Conservation (phyloP, 805 yeast genomes). For the Starmerella stellata region DNA sequence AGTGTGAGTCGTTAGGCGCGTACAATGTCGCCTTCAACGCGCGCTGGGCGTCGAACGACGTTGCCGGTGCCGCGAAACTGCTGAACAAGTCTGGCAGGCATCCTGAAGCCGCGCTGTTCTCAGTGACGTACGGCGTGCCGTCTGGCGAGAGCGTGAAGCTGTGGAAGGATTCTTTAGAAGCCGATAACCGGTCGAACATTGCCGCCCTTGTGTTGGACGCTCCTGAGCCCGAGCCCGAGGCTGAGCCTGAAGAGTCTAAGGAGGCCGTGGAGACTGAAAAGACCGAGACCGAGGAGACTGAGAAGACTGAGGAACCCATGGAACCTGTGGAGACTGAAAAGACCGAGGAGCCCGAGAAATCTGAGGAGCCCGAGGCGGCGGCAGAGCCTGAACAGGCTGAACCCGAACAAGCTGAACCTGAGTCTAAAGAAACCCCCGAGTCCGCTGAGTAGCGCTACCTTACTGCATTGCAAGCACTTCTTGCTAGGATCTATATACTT, state of each 20-base stretch:
- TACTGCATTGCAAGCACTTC: too few relatives aligned
- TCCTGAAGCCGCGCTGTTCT: constrained; percentile 73
- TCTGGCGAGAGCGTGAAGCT: constrained; percentile 32
- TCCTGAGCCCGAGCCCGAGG: neutral
- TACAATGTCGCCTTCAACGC: constrained; percentile 84
- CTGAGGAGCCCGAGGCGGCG: constrained; percentile 2
- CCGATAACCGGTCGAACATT: constrained; percentile 36
- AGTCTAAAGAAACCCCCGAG: neutral
- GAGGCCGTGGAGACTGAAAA: too few relatives aligned
- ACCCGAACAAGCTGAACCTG: neutral
- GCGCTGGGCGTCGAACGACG: constrained; percentile 69
- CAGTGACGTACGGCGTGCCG: constrained; percentile 46
- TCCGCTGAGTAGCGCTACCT: too few relatives aligned
- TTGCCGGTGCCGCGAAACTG: constrained; percentile 42
- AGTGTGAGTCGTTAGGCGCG: constrained; percentile 56
- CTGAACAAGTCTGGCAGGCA: constrained; percentile 49
- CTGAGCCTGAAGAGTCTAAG: too few relatives aligned
- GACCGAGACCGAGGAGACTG: neutral
- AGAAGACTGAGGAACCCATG: too few relatives aligned
- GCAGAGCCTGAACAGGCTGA: neutral
- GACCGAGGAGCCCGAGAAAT: neutral
- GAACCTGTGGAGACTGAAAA: too few relatives aligned
- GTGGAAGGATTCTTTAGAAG: constrained; percentile 49
- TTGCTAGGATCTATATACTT: too few relatives aligned
- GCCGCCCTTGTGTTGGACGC: constrained; percentile 26